Evolutionary conservation across 306 rosid genomes (phyloP).

Genomic region (Lathyrus sativus): DNA sequence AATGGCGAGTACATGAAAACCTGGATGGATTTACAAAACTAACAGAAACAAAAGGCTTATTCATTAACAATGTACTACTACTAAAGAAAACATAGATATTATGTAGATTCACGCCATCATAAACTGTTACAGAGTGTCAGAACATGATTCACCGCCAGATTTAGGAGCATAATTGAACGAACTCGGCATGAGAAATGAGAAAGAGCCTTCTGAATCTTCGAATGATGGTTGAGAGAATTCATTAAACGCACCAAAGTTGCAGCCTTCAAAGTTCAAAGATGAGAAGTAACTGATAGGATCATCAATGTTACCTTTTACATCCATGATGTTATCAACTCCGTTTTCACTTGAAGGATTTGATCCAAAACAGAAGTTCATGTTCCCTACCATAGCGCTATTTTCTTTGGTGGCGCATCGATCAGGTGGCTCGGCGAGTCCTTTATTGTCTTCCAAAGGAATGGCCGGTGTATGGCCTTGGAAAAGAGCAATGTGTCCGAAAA

Average conservation of each 20-base stretch:
- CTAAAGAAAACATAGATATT: conserved; percentile 28
- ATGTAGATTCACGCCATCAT: conserved; percentile 35
- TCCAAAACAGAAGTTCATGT: conserved; percentile 59
- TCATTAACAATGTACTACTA: conserved; percentile 30
- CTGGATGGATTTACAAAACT: conserved; percentile 37
- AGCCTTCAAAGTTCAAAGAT: conserved; percentile 71
- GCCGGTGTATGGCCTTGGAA: conserved; percentile 99
- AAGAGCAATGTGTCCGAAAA: conserved; percentile 94
- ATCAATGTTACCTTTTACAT: conserved; percentile 63
- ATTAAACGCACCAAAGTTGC: conserved; percentile 75
- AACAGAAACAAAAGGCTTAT: conserved; percentile 42
- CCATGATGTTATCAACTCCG: conserved; percentile 51
- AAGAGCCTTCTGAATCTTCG: conserved; percentile 75
- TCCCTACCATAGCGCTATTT: conserved; percentile 46
- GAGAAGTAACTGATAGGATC: conserved; percentile 82
- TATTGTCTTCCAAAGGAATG: conserved; percentile 73
- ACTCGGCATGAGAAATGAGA: conserved; percentile 72
- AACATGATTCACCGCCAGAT: conserved; percentile 59
- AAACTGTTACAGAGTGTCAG: conserved; percentile 46
- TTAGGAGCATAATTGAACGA: conserved; percentile 67
- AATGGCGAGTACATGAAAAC: conserved; percentile 45
- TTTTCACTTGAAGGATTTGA: conserved; percentile 53
- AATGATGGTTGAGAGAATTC: conserved; percentile 86
- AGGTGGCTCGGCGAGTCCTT: conserved; percentile 41
- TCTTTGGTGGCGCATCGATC: conserved; percentile 57